Conservation (phyloP, 768 basidiomycete species). For the Pleurotus ostreatus region DNA sequence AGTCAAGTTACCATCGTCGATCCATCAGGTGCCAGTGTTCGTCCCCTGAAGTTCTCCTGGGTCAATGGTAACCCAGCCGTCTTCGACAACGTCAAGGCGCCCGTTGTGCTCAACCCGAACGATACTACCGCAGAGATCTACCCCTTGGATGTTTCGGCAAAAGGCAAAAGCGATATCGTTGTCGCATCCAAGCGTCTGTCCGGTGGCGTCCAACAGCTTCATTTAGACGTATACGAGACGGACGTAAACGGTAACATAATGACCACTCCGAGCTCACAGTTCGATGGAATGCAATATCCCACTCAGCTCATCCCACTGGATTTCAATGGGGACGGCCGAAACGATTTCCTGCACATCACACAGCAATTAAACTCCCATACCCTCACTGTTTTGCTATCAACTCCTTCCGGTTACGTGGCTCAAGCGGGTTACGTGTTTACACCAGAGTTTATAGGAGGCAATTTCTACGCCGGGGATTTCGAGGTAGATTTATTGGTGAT, state of each 20-base stretch:
- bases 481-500: not conserved
- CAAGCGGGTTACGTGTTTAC: not conserved
- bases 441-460: conserved; percentile 1
- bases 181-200: conserved; percentile 3
- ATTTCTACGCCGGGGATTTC: conserved; percentile 1
- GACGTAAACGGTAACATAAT: not conserved
- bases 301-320: conserved; percentile 3
- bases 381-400: not conserved
- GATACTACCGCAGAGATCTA: not conserved
- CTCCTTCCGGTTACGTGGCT: not conserved
- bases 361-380: not conserved
- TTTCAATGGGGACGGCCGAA: conserved; percentile 2
- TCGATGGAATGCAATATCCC: not conserved
- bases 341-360: conserved; percentile 4
- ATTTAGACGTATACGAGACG: conserved; percentile 2
- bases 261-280: not conserved
- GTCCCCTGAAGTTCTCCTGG: conserved; percentile 11
- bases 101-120: not conserved
- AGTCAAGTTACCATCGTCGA: conserved; percentile 7
- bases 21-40: conserved; percentile 6
- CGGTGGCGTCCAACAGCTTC: not conserved
- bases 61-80: conserved; percentile 10
- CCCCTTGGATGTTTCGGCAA: not conserved
- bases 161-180: conserved; percentile 1
- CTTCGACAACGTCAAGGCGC: not conserved